Percentiles rank a stretch among this genome's conserved stretches.
phyloP scores from a whole-genome alignment of 176 grass and related monocot genomes.

The Thalia dealbata region DNA sequence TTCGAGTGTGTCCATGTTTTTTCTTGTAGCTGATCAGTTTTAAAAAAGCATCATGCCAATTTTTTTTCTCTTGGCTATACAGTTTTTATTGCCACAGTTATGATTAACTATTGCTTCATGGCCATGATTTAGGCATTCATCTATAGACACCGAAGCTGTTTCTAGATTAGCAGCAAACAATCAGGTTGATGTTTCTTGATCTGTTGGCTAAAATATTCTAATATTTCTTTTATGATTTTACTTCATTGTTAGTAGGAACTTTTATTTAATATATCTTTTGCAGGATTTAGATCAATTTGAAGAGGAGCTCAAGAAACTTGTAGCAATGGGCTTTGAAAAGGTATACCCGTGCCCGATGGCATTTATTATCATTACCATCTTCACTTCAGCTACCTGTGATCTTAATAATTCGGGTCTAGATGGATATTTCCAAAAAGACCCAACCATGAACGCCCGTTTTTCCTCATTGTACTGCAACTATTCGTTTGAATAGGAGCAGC shows the following conservation, averaged over 20 bases:
- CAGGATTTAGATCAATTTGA: conserved; percentile 82
- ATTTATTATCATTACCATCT: too few species aligned
- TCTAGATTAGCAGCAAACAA: conserved; percentile 38
- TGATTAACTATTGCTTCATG: not conserved
- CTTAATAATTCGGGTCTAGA: too few species aligned
- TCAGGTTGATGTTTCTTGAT: conserved; percentile 35
- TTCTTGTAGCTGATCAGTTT: too few species aligned
- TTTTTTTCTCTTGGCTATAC: not conserved
- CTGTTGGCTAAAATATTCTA: not conserved
- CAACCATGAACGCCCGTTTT: too few species aligned
- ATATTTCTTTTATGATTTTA: not conserved
- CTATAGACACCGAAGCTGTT: conserved; percentile 38
- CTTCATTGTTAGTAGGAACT: conserved; percentile 16
- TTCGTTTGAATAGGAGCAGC: not conserved
- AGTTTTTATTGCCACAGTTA: not conserved
- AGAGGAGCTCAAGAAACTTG: conserved; percentile 82
- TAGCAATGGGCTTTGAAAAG: conserved; percentile 95
- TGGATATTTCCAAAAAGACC: too few species aligned
- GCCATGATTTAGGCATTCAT: conserved; percentile 35
- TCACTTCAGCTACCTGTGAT: too few species aligned
- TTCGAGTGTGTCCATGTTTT: too few species aligned
- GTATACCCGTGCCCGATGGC: conserved; percentile 20
- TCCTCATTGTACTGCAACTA: not conserved
- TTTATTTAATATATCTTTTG: conserved; percentile 23
- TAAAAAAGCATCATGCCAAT: too few species aligned